Conservation (phyloP, 2,329 filamentous ascomycete genomes). For the Fusarium proliferatum region DNA sequence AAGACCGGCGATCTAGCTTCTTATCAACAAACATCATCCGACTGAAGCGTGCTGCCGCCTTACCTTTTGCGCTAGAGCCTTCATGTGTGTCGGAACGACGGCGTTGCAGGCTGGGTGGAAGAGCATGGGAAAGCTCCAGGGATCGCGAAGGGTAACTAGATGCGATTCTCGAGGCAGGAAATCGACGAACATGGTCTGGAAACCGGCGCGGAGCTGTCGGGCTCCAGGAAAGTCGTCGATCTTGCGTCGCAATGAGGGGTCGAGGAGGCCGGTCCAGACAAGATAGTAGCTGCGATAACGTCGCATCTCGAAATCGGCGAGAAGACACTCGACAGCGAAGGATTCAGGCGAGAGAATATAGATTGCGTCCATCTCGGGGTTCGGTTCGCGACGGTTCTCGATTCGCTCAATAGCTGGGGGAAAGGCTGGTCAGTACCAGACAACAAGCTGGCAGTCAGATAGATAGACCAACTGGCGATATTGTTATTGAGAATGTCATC, state of each 20-base stretch:
- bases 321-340: slow-evolving; percentile 91
- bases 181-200: slow-evolving; percentile 86
- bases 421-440: slow-evolving; percentile 29
- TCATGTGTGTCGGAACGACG: slow-evolving; percentile 84
- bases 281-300: slow-evolving; percentile 84
- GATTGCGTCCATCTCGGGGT: slow-evolving; percentile 92
- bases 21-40: background rate
- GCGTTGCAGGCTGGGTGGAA: slow-evolving; percentile 92
- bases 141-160: slow-evolving; percentile 90
- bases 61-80: slow-evolving; percentile 88
- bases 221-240: slow-evolving; percentile 78
- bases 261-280: slow-evolving; percentile 85
- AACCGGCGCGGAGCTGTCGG: slow-evolving; percentile 80
- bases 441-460: slow-evolving; percentile 14
- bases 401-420: slow-evolving; percentile 88
- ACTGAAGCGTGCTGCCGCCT: background rate
- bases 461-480: slow-evolving; percentile 80
- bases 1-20: slow-evolving; percentile 62
- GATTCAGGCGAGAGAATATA: slow-evolving; percentile 89
- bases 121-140: slow-evolving; percentile 93
- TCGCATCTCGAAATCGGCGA: slow-evolving; percentile 88
- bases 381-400: slow-evolving; percentile 83
- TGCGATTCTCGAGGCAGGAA: slow-evolving; percentile 93
- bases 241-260: slow-evolving; percentile 75
- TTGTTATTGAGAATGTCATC: slow-evolving; percentile 98